These are phyloP conservation scores for Malus sylvestris DNA, from an alignment of 306 rosid species.

Conservation along the genomic window DNA sequence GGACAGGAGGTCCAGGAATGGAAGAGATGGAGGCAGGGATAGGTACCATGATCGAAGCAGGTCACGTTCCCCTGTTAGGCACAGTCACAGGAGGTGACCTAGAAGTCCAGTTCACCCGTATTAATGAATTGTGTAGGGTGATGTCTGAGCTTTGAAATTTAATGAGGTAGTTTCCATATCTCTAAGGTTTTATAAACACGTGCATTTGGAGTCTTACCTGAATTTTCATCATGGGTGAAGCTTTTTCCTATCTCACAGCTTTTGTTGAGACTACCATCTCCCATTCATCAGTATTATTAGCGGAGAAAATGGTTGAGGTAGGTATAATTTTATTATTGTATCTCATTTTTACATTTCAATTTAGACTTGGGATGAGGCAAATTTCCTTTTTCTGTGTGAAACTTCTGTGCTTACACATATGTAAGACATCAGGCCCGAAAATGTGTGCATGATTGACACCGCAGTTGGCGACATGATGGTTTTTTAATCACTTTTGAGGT, in stretches of 20 bases:
- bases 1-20: constrained; percentile 72
- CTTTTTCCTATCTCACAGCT: constrained; percentile 80
- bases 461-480: constrained; percentile 64
- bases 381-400: constrained; percentile 23
- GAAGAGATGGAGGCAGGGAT: constrained; percentile 80
- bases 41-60: constrained; percentile 72
- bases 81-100: constrained; percentile 60
- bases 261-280: constrained; percentile 80
- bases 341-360: constrained; percentile 31
- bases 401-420: constrained; percentile 19
- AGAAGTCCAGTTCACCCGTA: constrained; percentile 66
- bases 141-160: constrained; percentile 73
- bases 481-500: constrained; percentile 66
- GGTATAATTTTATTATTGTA: constrained; percentile 57
- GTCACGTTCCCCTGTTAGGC: constrained; percentile 84
- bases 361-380: constrained; percentile 32
- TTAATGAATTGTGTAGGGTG: constrained; percentile 59
- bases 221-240: constrained; percentile 66
- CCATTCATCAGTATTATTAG: constrained; percentile 71
- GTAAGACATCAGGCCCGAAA: constrained; percentile 54
- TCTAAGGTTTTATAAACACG: constrained; percentile 58
- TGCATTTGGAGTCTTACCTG: constrained; percentile 52
- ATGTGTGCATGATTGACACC: constrained; percentile 56
- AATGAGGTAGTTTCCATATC: constrained; percentile 83
- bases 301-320: constrained; percentile 92